phyloP scores from a whole-genome alignment of 306 rosid genomes.

The Astragalus glycyphyllos region DNA sequence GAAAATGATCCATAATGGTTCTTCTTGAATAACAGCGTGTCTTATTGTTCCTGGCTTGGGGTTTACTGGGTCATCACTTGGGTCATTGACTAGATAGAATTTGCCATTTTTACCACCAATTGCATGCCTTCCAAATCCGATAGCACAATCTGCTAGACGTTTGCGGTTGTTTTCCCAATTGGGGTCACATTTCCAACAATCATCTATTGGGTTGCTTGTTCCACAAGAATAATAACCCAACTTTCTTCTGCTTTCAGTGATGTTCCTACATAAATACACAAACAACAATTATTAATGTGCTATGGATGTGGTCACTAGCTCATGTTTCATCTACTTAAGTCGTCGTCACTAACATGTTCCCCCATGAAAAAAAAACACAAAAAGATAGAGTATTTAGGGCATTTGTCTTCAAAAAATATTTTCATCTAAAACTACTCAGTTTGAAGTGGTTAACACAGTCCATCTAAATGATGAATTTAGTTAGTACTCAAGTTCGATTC shows the following conservation, averaged over 20 bases:
- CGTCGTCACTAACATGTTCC: background rate
- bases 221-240: slow-evolving; percentile 67
- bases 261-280: slow-evolving; percentile 50
- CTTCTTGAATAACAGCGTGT: slow-evolving; percentile 69
- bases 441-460: too few species aligned
- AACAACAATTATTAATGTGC: background rate
- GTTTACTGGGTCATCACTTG: slow-evolving; percentile 58
- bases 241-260: slow-evolving; percentile 61
- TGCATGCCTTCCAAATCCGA: slow-evolving; percentile 81
- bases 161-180: slow-evolving; percentile 78
- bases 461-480: too few species aligned
- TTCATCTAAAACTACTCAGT: too few species aligned
- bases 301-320: background rate
- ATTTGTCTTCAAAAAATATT: too few species aligned
- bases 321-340: background rate
- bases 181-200: slow-evolving; percentile 90
- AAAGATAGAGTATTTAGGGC: too few species aligned
- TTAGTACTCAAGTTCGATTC: too few species aligned
- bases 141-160: slow-evolving; percentile 70
- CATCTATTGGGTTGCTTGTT: slow-evolving; percentile 85
- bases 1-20: slow-evolving; percentile 87
- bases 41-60: slow-evolving; percentile 81
- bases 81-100: slow-evolving; percentile 69
- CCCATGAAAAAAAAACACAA: too few species aligned
- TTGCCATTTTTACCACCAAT: slow-evolving; percentile 79